Base-by-base conservation (phyloP, 2,329 filamentous ascomycete species). In the Aspergillus fumigatus region DNA sequence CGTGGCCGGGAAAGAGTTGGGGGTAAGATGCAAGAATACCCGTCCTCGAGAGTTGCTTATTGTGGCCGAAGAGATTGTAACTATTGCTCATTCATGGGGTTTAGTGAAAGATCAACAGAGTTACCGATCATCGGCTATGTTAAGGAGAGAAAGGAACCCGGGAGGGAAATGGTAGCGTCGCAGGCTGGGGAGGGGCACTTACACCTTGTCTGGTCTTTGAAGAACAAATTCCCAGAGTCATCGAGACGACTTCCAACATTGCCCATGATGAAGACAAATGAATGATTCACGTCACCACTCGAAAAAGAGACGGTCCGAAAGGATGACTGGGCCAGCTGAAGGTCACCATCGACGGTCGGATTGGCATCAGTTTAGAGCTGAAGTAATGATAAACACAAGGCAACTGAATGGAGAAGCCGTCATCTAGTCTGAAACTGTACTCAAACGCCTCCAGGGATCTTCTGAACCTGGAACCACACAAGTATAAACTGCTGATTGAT, bases 131-230 rank as follows among this genome's bases (percentile, higher is more conserved):
- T 10, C 17, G 21, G 26, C 41, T 19, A 6, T 19, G 11, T 26
- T 9, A 52, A 32, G 17, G 19, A 9, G 38, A 38, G 47, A 38
- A 21, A 29, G 27, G n/a, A 19, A 38, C 10, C 2, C 17, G 10
- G 45, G 26, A 29, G 21, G 17, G 38, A 14, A 47, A 8, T 23
- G 17, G 21, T 19, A 35, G 29, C 4, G 29, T 35, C 5, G 27
- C 27, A 9, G 8, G 8, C 17, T 14, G 38, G 26, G 27, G 51
- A 57, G 50, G 57, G 59, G 59, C 57, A 67, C 67, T 79, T 82
- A 97, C 94, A 86, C 82, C 92, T 87, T 73, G 85, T 90, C 81
- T 96, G 94, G 73, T 99, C 94, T 79, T 89, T 88, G 72, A 97
- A 81, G 74, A 89, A 95, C 73, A 97, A 80, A 67, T 85, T 83